Percentiles rank a stretch among this genome's conserved stretches.
phyloP scores from a whole-genome alignment of 257 asterid genomes.

The Nicotiana benthamiana region DNA sequence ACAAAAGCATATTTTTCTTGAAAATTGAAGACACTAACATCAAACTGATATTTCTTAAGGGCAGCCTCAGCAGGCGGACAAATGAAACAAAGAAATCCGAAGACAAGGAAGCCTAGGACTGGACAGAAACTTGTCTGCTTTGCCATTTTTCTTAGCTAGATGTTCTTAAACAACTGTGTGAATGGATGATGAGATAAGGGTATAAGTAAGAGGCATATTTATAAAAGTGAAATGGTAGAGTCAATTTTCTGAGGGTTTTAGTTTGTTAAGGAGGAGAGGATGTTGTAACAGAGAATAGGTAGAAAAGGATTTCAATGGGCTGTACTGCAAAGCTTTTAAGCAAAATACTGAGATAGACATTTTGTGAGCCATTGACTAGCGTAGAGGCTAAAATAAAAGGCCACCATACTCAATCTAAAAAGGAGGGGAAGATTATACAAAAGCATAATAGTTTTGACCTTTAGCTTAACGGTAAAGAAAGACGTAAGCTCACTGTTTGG shows the following conservation, averaged over 20 bases:
- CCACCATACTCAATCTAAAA: neutral
- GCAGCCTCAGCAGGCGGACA: slow-evolving; percentile 30
- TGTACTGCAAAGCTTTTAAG: neutral
- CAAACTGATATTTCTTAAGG: slow-evolving; percentile 46
- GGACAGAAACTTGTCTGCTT: neutral
- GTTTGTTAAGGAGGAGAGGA: slow-evolving; percentile 15
- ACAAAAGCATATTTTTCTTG: neutral
- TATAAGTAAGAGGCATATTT: neutral
- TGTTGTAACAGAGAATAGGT: slow-evolving; percentile 6
- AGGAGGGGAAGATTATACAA: neutral
- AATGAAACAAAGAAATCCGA: slow-evolving; percentile 5
- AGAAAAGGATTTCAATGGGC: neutral
- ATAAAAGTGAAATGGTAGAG: slow-evolving; percentile 7
- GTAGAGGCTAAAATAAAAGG: slow-evolving; percentile 11
- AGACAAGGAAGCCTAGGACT: slow-evolving; percentile 2
- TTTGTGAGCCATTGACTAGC: slow-evolving; percentile 5
- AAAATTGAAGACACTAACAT: slow-evolving; percentile 25
- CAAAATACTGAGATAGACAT: slow-evolving; percentile 6
- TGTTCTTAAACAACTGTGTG: neutral
- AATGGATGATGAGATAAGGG: neutral
- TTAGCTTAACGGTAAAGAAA: slow-evolving; percentile 12
- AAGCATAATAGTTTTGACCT: neutral
- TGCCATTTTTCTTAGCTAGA: neutral
- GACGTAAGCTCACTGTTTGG: neutral
- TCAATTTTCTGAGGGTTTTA: neutral